Evolutionary conservation across 2,329 filamentous ascomycete species (phyloP).

Genomic region (Septoria linicola): DNA sequence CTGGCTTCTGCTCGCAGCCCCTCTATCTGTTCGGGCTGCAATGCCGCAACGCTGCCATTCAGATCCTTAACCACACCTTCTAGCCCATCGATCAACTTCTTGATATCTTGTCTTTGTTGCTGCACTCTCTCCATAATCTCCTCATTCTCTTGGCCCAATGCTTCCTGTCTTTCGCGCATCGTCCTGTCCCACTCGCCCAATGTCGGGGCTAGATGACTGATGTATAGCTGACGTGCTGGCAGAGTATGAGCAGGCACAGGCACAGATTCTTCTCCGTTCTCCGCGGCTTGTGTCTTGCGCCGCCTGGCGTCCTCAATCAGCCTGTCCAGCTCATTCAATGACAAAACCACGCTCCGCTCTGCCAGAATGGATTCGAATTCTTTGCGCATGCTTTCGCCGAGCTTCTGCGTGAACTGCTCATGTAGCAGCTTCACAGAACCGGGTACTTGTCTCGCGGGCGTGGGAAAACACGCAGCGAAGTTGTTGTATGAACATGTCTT

Average conservation of each 20-base stretch:
- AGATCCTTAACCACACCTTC: conserved; percentile 59
- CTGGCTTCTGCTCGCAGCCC: conserved; percentile 33
- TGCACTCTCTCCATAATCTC: conserved; percentile 52
- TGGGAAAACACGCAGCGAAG: conserved; percentile 64
- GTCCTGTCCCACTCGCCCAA: conserved; percentile 52
- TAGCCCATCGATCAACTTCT: conserved; percentile 53
- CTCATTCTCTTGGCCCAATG: conserved; percentile 54
- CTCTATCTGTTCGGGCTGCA: conserved; percentile 37
- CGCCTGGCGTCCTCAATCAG: conserved; percentile 58
- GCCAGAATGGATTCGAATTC: conserved; percentile 62
- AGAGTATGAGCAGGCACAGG: conserved; percentile 57
- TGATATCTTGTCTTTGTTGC: conserved; percentile 58
- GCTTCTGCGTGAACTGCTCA: conserved; percentile 57
- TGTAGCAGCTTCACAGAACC: conserved; percentile 57
- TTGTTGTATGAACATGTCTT: conserved; percentile 61
- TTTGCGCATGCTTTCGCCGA: conserved; percentile 51
- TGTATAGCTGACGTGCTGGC: conserved; percentile 55
- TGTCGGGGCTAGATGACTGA: conserved; percentile 59
- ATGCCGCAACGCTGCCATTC: conserved; percentile 49
- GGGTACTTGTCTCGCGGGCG: conserved; percentile 57
- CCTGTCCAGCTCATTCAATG: conserved; percentile 61
- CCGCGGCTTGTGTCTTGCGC: conserved; percentile 48
- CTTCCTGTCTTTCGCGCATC: conserved; percentile 51
- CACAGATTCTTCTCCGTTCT: conserved; percentile 39
- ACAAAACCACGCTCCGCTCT: conserved; percentile 56